Percentiles rank a stretch among this genome's conserved stretches.
Conservation (phyloP, 495 filamentous ascomycete species). For the Aspergillus sparsus region DNA sequence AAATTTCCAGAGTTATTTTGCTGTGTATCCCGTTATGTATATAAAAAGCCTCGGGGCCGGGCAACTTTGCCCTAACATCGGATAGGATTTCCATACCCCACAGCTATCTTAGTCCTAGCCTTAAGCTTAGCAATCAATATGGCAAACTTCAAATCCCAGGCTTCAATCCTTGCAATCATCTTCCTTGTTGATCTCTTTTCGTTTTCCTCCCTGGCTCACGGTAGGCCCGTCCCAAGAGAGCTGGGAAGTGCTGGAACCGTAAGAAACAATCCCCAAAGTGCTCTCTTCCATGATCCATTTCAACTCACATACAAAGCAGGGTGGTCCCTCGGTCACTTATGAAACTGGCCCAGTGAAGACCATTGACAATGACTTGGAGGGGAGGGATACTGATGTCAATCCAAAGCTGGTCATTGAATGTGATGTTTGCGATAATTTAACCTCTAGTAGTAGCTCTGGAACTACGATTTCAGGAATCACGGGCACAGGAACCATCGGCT, state of each 20-base stretch:
- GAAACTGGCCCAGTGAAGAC: background rate
- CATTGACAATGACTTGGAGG: background rate
- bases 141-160: background rate
- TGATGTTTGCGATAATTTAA: background rate
- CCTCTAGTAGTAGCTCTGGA: background rate
- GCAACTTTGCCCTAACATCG: background rate
- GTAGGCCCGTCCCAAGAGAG: background rate
- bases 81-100: background rate
- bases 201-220: background rate
- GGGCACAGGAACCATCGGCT: background rate
- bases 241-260: background rate
- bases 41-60: background rate
- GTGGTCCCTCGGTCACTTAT: background rate
- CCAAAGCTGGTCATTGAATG: background rate
- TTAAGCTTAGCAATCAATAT: background rate
- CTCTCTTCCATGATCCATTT: background rate
- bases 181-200: constrained; percentile 2
- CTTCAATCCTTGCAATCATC: background rate
- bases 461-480: background rate
- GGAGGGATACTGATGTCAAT: background rate
- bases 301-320: background rate
- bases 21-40: no score
- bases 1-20: no score
- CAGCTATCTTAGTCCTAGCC: background rate
- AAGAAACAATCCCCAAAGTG: background rate